These are phyloP conservation scores for Bruguiera parviflora DNA, from an alignment of 345 rosid genomes.

Conservation along the genomic window DNA sequence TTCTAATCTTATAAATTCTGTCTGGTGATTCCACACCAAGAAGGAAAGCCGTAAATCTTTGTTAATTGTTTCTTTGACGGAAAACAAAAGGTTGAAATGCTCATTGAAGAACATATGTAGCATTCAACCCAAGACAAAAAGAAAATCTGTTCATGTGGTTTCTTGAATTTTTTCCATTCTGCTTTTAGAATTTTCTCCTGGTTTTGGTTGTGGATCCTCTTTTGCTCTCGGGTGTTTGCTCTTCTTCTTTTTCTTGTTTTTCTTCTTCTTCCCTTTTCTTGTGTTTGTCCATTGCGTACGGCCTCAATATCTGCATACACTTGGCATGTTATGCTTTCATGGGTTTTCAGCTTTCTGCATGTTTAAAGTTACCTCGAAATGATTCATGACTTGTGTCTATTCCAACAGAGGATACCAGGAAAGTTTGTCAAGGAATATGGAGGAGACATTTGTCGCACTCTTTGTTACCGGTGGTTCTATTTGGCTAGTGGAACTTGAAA, in stretches of 20 bases:
- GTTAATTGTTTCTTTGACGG: too few species aligned
- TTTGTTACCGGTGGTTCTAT: constrained; percentile 29
- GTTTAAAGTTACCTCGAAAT: background rate
- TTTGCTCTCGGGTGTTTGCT: background rate
- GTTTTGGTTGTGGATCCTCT: background rate
- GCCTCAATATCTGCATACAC: background rate
- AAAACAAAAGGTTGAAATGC: too few species aligned
- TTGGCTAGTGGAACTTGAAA: constrained; percentile 29
- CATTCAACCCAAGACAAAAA: too few species aligned
- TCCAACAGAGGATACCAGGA: constrained; percentile 34
- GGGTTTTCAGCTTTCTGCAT: too few species aligned
- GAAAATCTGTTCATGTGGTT: too few species aligned
- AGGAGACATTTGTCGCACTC: constrained; percentile 31
- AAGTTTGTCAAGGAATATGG: constrained; percentile 38
- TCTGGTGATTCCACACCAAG: too few species aligned
- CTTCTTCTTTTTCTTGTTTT: too few species aligned
- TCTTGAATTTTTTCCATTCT: too few species aligned
- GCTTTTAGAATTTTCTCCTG: background rate
- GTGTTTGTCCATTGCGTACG: background rate
- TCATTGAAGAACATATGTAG: too few species aligned
- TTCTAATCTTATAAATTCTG: too few species aligned
- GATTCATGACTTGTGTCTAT: constrained; percentile 6
- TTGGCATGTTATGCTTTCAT: background rate
- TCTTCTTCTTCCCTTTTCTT: background rate
- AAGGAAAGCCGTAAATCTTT: too few species aligned